Evolutionary conservation across 768 basidiomycete genomes (phyloP).

Genomic region (Serendipita sp.): DNA sequence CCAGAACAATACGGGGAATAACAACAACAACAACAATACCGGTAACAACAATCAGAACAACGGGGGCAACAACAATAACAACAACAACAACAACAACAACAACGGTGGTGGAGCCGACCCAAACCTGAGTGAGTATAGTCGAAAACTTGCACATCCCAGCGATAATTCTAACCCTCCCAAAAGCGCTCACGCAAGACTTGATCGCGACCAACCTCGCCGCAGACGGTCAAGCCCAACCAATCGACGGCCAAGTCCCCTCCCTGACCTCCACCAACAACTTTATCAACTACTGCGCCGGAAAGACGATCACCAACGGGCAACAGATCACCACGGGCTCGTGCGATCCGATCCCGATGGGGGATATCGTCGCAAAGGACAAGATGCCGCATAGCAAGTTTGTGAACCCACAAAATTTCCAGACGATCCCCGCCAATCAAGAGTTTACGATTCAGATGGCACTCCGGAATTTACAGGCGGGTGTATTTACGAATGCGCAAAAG

Average conservation of each 20-base stretch:
- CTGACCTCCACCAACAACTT: slow-evolving; percentile 46
- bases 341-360: slow-evolving; percentile 43
- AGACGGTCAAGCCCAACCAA: slow-evolving; percentile 30
- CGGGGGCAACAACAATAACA: slow-evolving; percentile 13
- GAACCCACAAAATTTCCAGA: slow-evolving; percentile 32
- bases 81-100: slow-evolving; percentile 26
- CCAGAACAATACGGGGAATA: slow-evolving; percentile 10
- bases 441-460: slow-evolving; percentile 40
- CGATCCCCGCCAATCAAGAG: slow-evolving; percentile 28
- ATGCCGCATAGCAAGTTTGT: slow-evolving; percentile 37
- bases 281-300: slow-evolving; percentile 13
- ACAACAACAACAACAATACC: slow-evolving; percentile 6
- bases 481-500: slow-evolving; percentile 39
- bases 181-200: slow-evolving; percentile 33
- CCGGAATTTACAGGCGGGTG: slow-evolving; percentile 32
- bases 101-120: slow-evolving; percentile 13
- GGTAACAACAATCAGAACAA: slow-evolving; percentile 13
- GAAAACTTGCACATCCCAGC: no score
- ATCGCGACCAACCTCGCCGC: slow-evolving; percentile 36
- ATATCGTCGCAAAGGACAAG: slow-evolving; percentile 32
- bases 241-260: slow-evolving; percentile 36
- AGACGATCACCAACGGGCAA: slow-evolving; percentile 40
- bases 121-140: slow-evolving; percentile 22
- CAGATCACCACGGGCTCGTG: slow-evolving; percentile 39
- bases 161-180: neutral